Conservation (phyloP, 1,139 yeast species). For the Suhomyces yuchorum region DNA sequence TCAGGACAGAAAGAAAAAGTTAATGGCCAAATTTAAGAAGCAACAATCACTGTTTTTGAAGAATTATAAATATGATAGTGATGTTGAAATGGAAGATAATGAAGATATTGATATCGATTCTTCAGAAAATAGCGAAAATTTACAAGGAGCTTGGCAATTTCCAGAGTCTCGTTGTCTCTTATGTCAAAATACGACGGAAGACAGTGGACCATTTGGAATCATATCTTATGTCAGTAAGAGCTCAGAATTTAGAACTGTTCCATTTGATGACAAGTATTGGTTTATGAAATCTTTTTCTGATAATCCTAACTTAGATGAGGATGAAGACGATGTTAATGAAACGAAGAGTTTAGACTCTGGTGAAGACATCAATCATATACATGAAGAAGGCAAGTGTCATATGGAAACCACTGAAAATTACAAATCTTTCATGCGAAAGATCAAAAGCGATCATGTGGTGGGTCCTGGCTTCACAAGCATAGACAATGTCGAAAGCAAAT, state of each 20-base stretch:
- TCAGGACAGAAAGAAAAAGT: conserved; percentile 66
- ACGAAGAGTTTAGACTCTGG: background rate
- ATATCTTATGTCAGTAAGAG: conserved; percentile 61
- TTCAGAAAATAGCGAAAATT: conserved; percentile 22
- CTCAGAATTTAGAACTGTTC: conserved; percentile 63
- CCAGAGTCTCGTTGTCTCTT: conserved; percentile 84
- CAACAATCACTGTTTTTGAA: conserved; percentile 75
- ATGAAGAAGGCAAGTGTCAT: background rate
- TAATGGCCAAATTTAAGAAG: conserved; percentile 74
- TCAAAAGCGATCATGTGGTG: conserved; percentile 46
- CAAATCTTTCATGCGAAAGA: conserved; percentile 37
- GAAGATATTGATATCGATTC: background rate
- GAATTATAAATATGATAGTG: conserved; percentile 38
- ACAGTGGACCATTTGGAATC: conserved; percentile 75
- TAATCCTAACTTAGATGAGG: conserved; percentile 51
- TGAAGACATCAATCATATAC: background rate
- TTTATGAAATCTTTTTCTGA: conserved; percentile 64
- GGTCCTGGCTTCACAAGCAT: conserved; percentile 71
- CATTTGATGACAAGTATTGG: conserved; percentile 68
- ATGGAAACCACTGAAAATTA: conserved; percentile 31
- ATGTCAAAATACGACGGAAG: conserved; percentile 79
- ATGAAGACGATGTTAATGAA: conserved; percentile 11
- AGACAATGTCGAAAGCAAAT: conserved; percentile 43
- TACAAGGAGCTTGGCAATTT: conserved; percentile 55
- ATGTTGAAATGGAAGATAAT: conserved; percentile 36